A percentile compares a stretch with the other conserved stretches of the same genome.
Evolutionary conservation across 176 grass and related monocot species (phyloP).

Genomic region (Saccharum spontaneum): DNA sequence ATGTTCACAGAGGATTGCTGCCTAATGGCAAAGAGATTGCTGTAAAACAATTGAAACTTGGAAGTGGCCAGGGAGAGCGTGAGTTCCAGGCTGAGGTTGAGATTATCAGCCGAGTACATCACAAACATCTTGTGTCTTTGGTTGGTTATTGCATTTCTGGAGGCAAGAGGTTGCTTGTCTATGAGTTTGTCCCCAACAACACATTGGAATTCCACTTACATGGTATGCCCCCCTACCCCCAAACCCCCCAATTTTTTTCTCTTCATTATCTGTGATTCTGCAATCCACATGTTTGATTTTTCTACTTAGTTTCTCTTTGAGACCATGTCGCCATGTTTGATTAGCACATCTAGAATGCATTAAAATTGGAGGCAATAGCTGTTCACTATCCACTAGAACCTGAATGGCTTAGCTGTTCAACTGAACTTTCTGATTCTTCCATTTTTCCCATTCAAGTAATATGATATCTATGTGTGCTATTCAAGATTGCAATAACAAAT

Average conservation of each 20-base stretch:
- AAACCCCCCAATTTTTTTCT: neutral
- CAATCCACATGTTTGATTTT: neutral
- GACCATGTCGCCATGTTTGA: neutral
- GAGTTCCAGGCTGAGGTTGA: constrained; percentile 89
- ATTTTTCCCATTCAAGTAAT: neutral
- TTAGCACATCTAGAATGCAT: neutral
- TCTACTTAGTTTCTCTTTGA: constrained; percentile 6
- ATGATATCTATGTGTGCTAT: neutral
- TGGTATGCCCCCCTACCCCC: constrained; percentile 36
- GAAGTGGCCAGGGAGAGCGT: constrained; percentile 73
- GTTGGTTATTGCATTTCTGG: constrained; percentile 84
- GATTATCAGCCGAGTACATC: constrained; percentile 80
- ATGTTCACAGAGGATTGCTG: constrained; percentile 74
- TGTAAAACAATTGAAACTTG: constrained; percentile 76
- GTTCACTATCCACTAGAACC: neutral
- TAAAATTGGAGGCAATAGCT: neutral
- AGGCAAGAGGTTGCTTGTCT: constrained; percentile 73
- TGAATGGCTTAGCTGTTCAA: neutral
- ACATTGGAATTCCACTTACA: constrained; percentile 86
- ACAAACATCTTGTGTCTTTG: constrained; percentile 75
- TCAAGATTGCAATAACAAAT: neutral
- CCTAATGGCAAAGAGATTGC: constrained; percentile 77
- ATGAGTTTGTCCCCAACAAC: constrained; percentile 83
- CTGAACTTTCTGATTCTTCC: neutral
- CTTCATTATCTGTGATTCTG: neutral